phyloP scores from a whole-genome alignment of 768 basidiomycete species.

The Suillus luteus region DNA sequence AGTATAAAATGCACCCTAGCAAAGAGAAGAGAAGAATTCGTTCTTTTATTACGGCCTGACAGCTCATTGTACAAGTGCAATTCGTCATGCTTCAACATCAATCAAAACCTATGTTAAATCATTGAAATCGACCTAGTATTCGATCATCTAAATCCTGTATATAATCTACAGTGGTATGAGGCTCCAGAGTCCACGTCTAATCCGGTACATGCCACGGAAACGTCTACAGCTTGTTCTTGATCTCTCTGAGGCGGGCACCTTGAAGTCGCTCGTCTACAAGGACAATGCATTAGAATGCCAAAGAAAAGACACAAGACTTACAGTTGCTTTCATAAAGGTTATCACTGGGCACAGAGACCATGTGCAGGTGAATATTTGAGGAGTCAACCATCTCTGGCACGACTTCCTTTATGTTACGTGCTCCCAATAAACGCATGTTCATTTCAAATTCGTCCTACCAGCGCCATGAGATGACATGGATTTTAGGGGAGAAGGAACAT shows the following conservation, averaged over 20 bases:
- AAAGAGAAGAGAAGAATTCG: too few species aligned
- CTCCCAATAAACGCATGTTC: constrained; percentile 90
- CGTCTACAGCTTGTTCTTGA: constrained; percentile 23
- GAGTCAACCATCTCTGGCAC: constrained; percentile 84
- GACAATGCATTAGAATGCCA: constrained; percentile 4
- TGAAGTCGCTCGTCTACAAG: constrained; percentile 33
- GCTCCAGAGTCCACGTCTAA: background rate
- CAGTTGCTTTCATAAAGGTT: constrained; percentile 35
- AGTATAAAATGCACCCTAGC: background rate
- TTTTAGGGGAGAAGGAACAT: constrained; percentile 21
- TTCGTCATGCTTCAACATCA: background rate
- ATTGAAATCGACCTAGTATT: background rate
- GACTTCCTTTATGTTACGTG: constrained; percentile 72
- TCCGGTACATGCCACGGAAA: background rate
- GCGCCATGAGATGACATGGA: background rate
- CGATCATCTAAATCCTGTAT: background rate
- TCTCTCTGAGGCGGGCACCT: constrained; percentile 23
- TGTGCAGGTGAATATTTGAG: constrained; percentile 31
- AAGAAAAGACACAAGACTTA: constrained; percentile 24
- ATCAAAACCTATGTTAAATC: background rate
- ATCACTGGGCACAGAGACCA: constrained; percentile 30
- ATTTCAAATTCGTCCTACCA: constrained; percentile 91
- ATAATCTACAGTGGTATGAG: background rate
- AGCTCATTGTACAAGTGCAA: background rate
- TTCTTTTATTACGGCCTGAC: background rate